Conservation (phyloP, 768 basidiomycete species). For the Cubamyces sp. region DNA sequence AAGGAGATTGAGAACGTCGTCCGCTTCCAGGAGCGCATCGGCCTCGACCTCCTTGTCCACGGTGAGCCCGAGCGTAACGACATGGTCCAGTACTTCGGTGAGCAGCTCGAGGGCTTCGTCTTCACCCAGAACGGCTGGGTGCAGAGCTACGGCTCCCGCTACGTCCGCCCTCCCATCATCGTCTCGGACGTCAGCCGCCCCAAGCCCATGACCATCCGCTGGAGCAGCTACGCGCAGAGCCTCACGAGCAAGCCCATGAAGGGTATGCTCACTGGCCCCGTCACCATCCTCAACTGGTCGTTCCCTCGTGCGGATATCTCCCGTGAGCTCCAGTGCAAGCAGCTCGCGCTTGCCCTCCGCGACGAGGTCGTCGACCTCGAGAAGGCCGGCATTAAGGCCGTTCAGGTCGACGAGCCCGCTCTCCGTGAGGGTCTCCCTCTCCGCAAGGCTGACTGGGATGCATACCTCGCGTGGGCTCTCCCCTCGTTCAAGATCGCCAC, state of each 20-base stretch:
- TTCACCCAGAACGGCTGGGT: slow-evolving; percentile 99
- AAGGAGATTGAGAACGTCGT: slow-evolving; percentile 95
- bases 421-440: slow-evolving; percentile 99
- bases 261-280: slow-evolving; percentile 98
- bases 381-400: slow-evolving; percentile 94
- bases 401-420: slow-evolving; percentile 99
- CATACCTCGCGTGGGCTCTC: slow-evolving; percentile 96
- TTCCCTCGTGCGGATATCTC: slow-evolving; percentile 99
- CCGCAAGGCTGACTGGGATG: slow-evolving; percentile 94
- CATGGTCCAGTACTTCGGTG: slow-evolving; percentile 99
- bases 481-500: slow-evolving; percentile 98
- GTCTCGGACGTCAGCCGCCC: slow-evolving; percentile 97
- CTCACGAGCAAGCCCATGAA: slow-evolving; percentile 95
- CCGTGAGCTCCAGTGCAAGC: slow-evolving; percentile 96
- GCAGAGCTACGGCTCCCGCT: slow-evolving; percentile 98
- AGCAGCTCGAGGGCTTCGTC: slow-evolving; percentile 91
- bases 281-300: slow-evolving; percentile 99
- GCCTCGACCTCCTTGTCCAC: slow-evolving; percentile 96
- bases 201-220: slow-evolving; percentile 91
- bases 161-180: slow-evolving; percentile 97
- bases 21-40: slow-evolving; percentile 95
- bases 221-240: slow-evolving; percentile 97
- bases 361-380: slow-evolving; percentile 98
- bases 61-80: slow-evolving; percentile 99
- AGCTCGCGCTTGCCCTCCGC: slow-evolving; percentile 95